Evolutionary conservation across 441 rosid genomes (phyloP), one percentile per base, ranked within the genome.

Genomic region (Macaranga tanarius): DNA sequence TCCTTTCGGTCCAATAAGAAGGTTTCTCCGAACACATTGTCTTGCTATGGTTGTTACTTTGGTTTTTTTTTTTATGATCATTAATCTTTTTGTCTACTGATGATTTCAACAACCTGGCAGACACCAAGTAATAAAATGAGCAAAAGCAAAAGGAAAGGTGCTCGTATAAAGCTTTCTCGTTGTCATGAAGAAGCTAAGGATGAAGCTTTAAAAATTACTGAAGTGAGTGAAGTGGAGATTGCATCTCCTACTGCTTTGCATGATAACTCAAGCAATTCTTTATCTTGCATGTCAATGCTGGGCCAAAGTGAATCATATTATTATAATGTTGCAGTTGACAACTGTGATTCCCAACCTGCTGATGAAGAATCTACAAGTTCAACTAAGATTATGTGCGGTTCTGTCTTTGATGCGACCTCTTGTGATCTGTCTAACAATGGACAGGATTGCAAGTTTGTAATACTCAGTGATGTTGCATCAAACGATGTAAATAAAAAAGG

Each of bases 1-100:
- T 79, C 93, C 3, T 95, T 95, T 77, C 82, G 80, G 72, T 84
- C 95, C 11, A 92, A 75, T 61, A 92, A 90, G 78, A 84, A 81
- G 86, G 98, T 91, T 75, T 70, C 56, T 76, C 65, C 59, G 4
- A 48, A 48, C 52, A 48, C 28, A 5, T 58, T 55, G 62, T 69
- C 56, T 62, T 48, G 5, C 17, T 7, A 40, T 11, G 7, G 16
- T 45, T 13, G 42, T 61, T 57, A 16, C 59, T 34, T 48, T n/a
- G 12, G n/a, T n/a, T n/a, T n/a, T 69, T 62, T 25, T 62, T 66
- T 62, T 4, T n/a, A 42, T 20, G 34, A n/a, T 16, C 42, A 5
- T 34, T 12, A 61, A 9, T 25, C 19, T 59, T 20, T 42, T 52
- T 50, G 22, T 63, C 28, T 42, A 15, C 42, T 67, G 56, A 40